These are phyloP conservation scores for Hibiscus mutabilis DNA, from an alignment of 345 rosid genomes.

Conservation along the genomic window DNA sequence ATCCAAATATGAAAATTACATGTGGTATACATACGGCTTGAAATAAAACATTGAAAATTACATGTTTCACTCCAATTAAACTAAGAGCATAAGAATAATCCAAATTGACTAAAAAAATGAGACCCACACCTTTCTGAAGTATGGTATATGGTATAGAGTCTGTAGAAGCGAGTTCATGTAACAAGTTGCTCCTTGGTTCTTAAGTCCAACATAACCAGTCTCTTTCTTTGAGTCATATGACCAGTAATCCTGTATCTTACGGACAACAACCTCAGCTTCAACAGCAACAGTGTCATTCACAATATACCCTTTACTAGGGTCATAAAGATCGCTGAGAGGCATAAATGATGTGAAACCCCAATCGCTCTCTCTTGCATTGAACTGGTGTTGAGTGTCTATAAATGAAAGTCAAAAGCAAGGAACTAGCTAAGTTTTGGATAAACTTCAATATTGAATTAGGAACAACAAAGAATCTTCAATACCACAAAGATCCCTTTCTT, in stretches of 20 bases:
- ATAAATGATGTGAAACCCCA: constrained; percentile 99
- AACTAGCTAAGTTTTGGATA: neutral
- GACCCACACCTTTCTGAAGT: constrained; percentile 78
- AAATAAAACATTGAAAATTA: constrained; percentile 12
- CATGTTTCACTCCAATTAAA: neutral
- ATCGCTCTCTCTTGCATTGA: constrained; percentile 92
- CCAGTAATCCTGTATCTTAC: constrained; percentile 86
- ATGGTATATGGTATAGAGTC: constrained; percentile 81
- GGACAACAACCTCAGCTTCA: constrained; percentile 94
- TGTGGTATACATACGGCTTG: constrained; percentile 99
- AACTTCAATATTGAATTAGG: neutral
- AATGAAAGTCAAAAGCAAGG: constrained; percentile 10
- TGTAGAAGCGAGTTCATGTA: constrained; percentile 97
- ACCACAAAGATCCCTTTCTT: neutral
- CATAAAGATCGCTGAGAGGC: constrained; percentile 92
- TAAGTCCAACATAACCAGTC: constrained; percentile 96
- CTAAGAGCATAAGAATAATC: neutral
- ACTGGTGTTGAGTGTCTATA: constrained; percentile 94
- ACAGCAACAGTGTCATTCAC: constrained; percentile 63
- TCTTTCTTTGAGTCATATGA: constrained; percentile 93
- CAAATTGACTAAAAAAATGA: constrained; percentile 9
- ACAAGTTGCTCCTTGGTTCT: constrained; percentile 99
- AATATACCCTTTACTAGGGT: constrained; percentile 68
- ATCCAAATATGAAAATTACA: no score
- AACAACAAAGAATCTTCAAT: neutral